Evolutionary conservation across 2,329 filamentous ascomycete species (phyloP).

Genomic region (Achaetomium macrosporum): DNA sequence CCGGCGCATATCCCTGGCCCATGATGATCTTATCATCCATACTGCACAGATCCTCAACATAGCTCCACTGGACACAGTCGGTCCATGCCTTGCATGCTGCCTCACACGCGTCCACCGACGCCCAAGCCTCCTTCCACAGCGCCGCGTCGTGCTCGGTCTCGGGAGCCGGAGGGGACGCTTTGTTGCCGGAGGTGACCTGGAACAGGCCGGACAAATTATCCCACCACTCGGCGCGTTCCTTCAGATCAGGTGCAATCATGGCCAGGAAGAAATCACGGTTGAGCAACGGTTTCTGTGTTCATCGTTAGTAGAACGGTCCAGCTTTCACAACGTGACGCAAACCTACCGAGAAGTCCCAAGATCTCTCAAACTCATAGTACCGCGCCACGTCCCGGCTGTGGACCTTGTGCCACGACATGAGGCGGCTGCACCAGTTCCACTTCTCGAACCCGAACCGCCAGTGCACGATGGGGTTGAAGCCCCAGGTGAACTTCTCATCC

Average conservation of each 20-base stretch:
- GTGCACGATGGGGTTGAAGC: slow-evolving; percentile 15
- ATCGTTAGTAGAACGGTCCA: too few species aligned
- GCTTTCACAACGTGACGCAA: too few species aligned
- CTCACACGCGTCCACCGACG: slow-evolving; percentile 10
- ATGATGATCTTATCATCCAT: slow-evolving; percentile 17
- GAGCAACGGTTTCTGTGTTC: slow-evolving; percentile 7
- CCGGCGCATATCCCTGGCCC: slow-evolving; percentile 15
- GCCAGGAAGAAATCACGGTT: slow-evolving; percentile 11
- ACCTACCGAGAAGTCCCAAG: slow-evolving; percentile 8
- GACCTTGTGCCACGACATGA: slow-evolving; percentile 16
- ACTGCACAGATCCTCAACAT: slow-evolving; percentile 14
- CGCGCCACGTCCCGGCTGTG: slow-evolving; percentile 14
- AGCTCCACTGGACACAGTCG: slow-evolving; percentile 15
- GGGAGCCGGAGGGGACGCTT: slow-evolving; percentile 6
- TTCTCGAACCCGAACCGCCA: slow-evolving; percentile 13
- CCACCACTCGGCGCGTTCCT: slow-evolving; percentile 14
- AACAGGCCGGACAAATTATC: slow-evolving; percentile 11
- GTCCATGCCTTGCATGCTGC: slow-evolving; percentile 10
- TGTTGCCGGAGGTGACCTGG: slow-evolving; percentile 11
- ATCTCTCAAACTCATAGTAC: slow-evolving; percentile 6
- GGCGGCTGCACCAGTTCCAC: slow-evolving; percentile 14
- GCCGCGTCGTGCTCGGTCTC: slow-evolving; percentile 1
- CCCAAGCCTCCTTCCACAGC: slow-evolving; percentile 13
- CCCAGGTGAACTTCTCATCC: slow-evolving; percentile 16
- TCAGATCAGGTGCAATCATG: slow-evolving; percentile 6